Conservation (phyloP, 371 early-diverging fungal genomes). For the Syncephalis plumigaleata region DNA sequence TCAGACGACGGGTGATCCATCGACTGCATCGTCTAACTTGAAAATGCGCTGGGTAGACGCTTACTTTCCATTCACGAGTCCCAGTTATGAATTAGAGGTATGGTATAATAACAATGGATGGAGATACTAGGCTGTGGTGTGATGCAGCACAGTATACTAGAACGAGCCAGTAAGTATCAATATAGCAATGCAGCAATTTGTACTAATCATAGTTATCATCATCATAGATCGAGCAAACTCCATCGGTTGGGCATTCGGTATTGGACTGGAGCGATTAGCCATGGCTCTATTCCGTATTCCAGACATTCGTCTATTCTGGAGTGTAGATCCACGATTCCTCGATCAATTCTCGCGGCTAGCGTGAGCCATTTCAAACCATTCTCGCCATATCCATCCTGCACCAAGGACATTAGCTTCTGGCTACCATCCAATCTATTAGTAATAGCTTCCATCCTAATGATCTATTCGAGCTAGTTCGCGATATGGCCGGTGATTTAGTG, state of each 20-base stretch:
- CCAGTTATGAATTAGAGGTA: constrained; percentile 94
- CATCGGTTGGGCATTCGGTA: constrained; percentile 94
- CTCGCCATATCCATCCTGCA: constrained; percentile 69
- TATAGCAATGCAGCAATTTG: neutral
- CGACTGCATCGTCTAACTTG: constrained; percentile 16
- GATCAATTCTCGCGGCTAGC: constrained; percentile 59
- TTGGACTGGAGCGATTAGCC: constrained; percentile 92
- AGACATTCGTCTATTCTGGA: constrained; percentile 96
- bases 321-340: constrained; percentile 72
- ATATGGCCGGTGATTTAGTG: constrained; percentile 81
- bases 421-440: constrained; percentile 5
- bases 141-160: constrained; percentile 65
- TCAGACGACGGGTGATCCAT: neutral
- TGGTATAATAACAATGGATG: constrained; percentile 83
- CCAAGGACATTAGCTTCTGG: constrained; percentile 95
- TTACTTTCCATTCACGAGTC: constrained; percentile 91
- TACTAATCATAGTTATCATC: neutral
- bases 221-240: constrained; percentile 34
- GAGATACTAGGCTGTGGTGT: constrained; percentile 93
- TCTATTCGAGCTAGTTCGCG: constrained; percentile 82
- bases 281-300: constrained; percentile 92
- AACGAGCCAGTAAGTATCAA: constrained; percentile 32
- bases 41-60: constrained; percentile 92
- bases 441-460: constrained; percentile 73
- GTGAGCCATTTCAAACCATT: constrained; percentile 57